Evolutionary conservation across 1,284 basidiomycete genomes (phyloP), one percentile per base, ranked within the genome.

Genomic region (Boletus hoseneyae): DNA sequence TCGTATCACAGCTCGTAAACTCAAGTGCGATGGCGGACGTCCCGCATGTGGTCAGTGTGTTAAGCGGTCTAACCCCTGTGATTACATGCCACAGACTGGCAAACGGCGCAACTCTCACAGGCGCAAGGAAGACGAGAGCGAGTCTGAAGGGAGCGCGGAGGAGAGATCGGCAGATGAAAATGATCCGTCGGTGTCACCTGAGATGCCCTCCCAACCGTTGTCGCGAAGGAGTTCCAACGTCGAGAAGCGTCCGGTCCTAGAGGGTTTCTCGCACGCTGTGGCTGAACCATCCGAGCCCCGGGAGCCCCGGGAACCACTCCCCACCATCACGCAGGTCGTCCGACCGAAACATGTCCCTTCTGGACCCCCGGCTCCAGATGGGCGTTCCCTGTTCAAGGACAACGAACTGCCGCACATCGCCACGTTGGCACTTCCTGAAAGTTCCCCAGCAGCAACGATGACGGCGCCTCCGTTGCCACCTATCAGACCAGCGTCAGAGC

Each of bases 21-120:
- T 90, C 36, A 90, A 90, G 72, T 90, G 87, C 65, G 87, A 90
- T 60, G 87, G 87, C 45, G 85, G 83, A 32, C 79, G 85, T 43
- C 87, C 87, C 12, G 85, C 86, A 13, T 90, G 87, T 62, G 73
- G 79, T 41, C 87, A 90, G 65, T 90, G 87, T 62, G 70, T 80
- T 55, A 90, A 90, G 66, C 80, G 87, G 41, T 78, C 77, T 35
- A 80, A 88, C 57, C 69, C 78, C 10, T 90, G 88, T 65, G 87
- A 90, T 63, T 90, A 90, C 57, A 82, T 80, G 75, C 78, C 82
- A n/a, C 82, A 80, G 59, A 80, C 78, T 61, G 65, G 64, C 54
- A 87, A 85, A 64, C 81, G 85, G 37, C 81, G 87, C 49, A 81
- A 81, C 42, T 75, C 74, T 45, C 76, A 78, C 52, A 73, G 75